Conservation (phyloP, 345 rosid genomes). For the Laguncularia racemosa region DNA sequence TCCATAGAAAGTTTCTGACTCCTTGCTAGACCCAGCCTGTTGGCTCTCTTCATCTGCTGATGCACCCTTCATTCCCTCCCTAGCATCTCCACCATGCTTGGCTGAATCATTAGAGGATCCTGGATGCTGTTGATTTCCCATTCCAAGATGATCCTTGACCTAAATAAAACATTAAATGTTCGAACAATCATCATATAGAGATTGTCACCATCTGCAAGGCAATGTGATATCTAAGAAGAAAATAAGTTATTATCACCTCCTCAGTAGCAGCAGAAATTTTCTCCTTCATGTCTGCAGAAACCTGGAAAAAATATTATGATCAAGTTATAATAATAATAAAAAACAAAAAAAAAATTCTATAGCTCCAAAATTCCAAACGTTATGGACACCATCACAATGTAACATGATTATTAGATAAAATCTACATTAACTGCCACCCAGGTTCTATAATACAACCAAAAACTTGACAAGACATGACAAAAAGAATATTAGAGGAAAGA, state of each 20-base stretch:
- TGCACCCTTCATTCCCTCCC: conserved; percentile 32
- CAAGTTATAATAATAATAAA: conserved; percentile 7
- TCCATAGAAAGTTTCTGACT: conserved; percentile 53
- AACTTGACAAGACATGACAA: too few relatives aligned
- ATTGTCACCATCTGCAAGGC: too few relatives aligned
- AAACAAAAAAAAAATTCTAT: background rate
- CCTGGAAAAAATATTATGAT: conserved; percentile 33
- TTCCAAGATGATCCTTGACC: conserved; percentile 70
- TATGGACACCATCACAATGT: too few relatives aligned
- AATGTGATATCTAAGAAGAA: conserved; percentile 4
- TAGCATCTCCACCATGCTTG: conserved; percentile 22
- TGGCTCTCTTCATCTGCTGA: conserved; percentile 39
- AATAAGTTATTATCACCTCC: conserved; percentile 42
- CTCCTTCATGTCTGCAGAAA: conserved; percentile 70
- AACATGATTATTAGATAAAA: too few relatives aligned
- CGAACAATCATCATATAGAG: too few relatives aligned
- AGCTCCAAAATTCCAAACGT: background rate
- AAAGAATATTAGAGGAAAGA: too few relatives aligned
- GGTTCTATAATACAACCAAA: too few relatives aligned
- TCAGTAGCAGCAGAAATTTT: conserved; percentile 73
- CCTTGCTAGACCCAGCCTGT: conserved; percentile 34
- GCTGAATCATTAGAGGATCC: conserved; percentile 34
- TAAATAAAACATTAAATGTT: conserved; percentile 16
- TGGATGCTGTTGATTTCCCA: conserved; percentile 46
- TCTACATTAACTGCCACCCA: too few relatives aligned